Conservation (phyloP, 495 filamentous ascomycete genomes). For the Opeltia flavorubescens region DNA sequence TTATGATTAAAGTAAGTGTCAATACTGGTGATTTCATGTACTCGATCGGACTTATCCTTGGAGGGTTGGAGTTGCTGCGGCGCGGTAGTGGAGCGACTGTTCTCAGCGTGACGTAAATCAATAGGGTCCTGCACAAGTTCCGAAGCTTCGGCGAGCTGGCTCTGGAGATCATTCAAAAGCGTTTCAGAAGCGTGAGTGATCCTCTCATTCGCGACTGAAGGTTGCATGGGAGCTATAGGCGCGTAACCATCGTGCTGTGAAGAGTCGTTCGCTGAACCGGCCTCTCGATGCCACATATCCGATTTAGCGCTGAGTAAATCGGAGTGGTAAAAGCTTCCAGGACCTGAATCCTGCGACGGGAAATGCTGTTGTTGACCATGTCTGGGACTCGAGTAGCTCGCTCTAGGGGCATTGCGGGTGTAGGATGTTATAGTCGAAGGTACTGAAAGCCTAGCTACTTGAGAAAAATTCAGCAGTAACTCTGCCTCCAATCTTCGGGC, state of each 20-base stretch:
- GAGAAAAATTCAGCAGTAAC: constrained; percentile 27
- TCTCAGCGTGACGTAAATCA: neutral
- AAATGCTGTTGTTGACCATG: too few species aligned
- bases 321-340: too few species aligned
- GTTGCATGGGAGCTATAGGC: too few species aligned
- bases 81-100: neutral
- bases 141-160: neutral
- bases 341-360: too few species aligned
- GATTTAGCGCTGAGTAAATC: too few species aligned
- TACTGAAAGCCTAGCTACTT: neutral
- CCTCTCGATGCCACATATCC: too few species aligned
- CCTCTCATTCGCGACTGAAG: neutral
- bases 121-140: neutral
- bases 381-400: too few species aligned
- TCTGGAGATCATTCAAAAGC: neutral
- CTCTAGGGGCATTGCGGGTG: neutral
- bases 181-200: neutral
- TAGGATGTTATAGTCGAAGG: neutral
- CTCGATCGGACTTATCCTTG: neutral
- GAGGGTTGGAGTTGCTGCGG: neutral
- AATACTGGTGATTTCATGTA: too few species aligned
- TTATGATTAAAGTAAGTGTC: too few species aligned
- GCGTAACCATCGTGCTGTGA: too few species aligned
- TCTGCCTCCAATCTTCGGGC: constrained; percentile 40
- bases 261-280: too few species aligned